phyloP scores from a whole-genome alignment of 345 rosid genomes.

The Geranium brycei region DNA sequence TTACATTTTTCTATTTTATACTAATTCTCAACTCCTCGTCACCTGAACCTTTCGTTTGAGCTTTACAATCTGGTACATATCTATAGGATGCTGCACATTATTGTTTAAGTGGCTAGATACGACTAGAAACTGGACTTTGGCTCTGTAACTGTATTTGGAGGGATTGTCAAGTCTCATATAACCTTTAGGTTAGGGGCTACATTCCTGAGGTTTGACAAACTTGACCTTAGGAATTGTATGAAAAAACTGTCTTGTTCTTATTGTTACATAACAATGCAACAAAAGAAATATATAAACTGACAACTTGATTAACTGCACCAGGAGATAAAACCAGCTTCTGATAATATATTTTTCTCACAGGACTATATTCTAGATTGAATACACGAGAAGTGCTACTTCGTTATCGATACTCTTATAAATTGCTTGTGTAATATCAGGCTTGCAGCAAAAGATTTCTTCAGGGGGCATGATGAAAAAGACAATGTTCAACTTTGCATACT shows the following conservation, averaged over 20 bases:
- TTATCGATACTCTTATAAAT: background rate
- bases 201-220: background rate
- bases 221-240: background rate
- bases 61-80: background rate
- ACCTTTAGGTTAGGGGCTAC: background rate
- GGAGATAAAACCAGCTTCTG: too few species aligned
- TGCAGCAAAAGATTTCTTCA: conserved; percentile 63
- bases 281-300: too few species aligned
- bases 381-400: background rate
- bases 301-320: too few species aligned
- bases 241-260: background rate
- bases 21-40: background rate
- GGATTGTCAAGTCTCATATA: background rate
- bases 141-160: background rate
- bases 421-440: conserved; percentile 35
- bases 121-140: background rate
- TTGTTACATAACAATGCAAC: background rate
- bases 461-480: conserved; percentile 52
- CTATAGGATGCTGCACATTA: background rate
- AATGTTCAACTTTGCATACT: conserved; percentile 59
- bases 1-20: background rate
- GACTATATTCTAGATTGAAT: background rate
- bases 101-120: background rate
- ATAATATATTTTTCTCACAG: too few species aligned
- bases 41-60: background rate